Evolutionary conservation across 31 red algal genomes (phyloP).

Genomic region (Odonthalia washingtoniensis): DNA sequence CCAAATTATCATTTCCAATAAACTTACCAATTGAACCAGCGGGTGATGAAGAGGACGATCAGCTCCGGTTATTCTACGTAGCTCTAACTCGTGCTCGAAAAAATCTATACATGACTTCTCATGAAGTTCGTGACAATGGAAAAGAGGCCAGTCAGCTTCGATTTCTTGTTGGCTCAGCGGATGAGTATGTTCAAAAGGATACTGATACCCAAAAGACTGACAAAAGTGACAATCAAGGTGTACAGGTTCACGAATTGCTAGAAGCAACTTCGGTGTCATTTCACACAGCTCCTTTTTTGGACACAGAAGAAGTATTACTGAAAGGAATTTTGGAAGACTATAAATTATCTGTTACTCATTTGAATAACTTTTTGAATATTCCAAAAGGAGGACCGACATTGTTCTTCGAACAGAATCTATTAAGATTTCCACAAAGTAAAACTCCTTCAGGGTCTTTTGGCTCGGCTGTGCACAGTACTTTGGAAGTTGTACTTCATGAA

Average conservation of each 20-base stretch:
- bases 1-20: slow-evolving; percentile 2
- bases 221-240: slow-evolving; percentile 1
- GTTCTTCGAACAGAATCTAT: too few relatives aligned
- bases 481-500: too few relatives aligned
- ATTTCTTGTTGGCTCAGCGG: slow-evolving; percentile 9
- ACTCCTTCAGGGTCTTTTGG: too few relatives aligned
- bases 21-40: not conserved
- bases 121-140: slow-evolving; percentile 2
- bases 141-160: not conserved
- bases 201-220: not conserved
- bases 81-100: slow-evolving; percentile 18
- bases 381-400: too few relatives aligned
- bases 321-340: too few relatives aligned
- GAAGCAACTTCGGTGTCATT: slow-evolving; percentile 6
- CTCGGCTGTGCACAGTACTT: too few relatives aligned
- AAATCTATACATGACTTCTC: slow-evolving; percentile 1
- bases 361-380: too few relatives aligned
- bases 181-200: slow-evolving; percentile 17
- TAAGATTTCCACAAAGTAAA: too few relatives aligned
- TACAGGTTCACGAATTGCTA: not conserved
- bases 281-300: slow-evolving; percentile 4
- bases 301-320: slow-evolving; percentile 1
- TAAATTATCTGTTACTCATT: too few relatives aligned
- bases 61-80: slow-evolving; percentile 26
- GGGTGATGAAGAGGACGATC: slow-evolving; percentile 1